Evolutionary conservation across 768 basidiomycete genomes (phyloP), one percentile per base, ranked within the genome.

Genomic region (Pleurotus ostreatus): DNA sequence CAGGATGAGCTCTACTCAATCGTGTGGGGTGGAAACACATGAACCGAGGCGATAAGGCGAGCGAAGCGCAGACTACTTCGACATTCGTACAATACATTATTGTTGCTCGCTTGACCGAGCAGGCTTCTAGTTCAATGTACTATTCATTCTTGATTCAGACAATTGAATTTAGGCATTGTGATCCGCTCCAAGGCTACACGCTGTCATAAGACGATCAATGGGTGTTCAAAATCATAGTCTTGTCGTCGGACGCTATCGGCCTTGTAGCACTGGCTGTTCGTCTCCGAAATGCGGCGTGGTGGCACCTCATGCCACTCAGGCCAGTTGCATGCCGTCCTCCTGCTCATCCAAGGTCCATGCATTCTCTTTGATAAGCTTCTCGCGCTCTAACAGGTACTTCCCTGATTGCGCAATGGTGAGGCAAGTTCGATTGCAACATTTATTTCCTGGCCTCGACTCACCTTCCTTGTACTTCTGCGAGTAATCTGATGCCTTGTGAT

Each of bases 381-480:
- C 90, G 45, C 86, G 78, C 66, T 93, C 90, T 30, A 93, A 74
- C 7, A 93, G 74, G 65, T 88, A 93, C 68, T 92, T 92, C 11
- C 88, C 90, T 92, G 37, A 5, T 20, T 22, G 13, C 23, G 37
- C 15, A 16, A 41, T 39, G 34, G 16, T 56, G 11, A 34, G 30
- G 30, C 30, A 37, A 25, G 16, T 23, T 46, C 45, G n/a, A 13
- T 22, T 22, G 20, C 20, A 44, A 44, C n/a, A 22, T 44, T 44
- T 16, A 15, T 22, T 44, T 11, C 23, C 38, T 26, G 39, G 58
- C 30, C 9, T 7, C 3, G 7, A 62, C 78, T 39, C 34, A 83
- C 90, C 86, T 80, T 93, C 91, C 68, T 92, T 93, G 66, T 93
- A 92, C 66, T 87, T 91, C 79, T 93, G 91, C 2, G 81, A 77